phyloP scores from a whole-genome alignment of 164 flowering plant genomes.

The Akebia trifoliata region DNA sequence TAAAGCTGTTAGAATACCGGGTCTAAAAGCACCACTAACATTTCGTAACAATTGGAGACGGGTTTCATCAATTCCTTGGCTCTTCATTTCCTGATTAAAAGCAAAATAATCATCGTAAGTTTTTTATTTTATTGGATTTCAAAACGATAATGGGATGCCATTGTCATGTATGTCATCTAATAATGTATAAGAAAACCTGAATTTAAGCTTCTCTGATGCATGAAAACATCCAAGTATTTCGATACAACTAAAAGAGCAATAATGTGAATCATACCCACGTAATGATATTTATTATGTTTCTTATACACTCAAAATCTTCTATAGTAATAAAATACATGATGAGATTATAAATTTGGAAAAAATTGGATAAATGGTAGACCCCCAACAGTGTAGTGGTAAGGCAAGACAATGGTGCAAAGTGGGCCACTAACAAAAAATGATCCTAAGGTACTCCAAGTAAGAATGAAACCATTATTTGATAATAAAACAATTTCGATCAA shows the following conservation, averaged over 20 bases:
- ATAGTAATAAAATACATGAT: not conserved
- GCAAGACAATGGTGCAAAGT: too few relatives aligned
- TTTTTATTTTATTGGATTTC: not conserved
- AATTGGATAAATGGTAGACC: too few relatives aligned
- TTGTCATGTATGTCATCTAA: not conserved
- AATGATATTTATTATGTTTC: not conserved
- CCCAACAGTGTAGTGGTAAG: too few relatives aligned
- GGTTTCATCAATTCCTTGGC: constrained; percentile 40
- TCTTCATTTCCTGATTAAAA: constrained; percentile 52
- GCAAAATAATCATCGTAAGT: not conserved
- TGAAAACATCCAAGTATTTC: not conserved
- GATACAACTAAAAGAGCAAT: not conserved
- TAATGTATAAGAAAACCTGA: not conserved
- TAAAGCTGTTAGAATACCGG: constrained; percentile 57
- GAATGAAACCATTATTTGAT: too few relatives aligned
- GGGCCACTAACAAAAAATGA: too few relatives aligned
- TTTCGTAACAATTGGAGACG: constrained; percentile 51
- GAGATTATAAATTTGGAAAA: too few relatives aligned
- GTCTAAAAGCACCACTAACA: constrained; percentile 64
- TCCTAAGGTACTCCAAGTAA: too few relatives aligned
- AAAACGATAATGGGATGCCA: not conserved
- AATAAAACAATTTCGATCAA: too few relatives aligned
- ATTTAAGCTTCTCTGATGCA: not conserved
- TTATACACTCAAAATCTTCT: not conserved
- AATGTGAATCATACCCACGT: not conserved